These are phyloP conservation scores for Alternaria viburni DNA, from an alignment of 2,329 filamentous ascomycete genomes.

Conservation along the genomic window DNA sequence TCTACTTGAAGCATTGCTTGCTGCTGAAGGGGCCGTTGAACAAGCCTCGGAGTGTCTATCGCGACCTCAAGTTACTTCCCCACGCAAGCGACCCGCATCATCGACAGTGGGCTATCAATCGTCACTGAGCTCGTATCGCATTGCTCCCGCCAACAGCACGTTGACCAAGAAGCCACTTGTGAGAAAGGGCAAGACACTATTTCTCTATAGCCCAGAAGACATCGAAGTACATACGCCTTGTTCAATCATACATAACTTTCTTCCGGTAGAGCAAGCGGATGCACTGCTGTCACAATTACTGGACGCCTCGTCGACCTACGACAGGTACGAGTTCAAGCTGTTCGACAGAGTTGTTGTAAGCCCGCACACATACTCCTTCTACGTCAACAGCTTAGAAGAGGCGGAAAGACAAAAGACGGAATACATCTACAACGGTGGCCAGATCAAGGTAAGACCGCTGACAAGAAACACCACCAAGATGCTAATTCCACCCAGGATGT, in stretches of 20 bases:
- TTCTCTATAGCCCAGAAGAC: conserved; percentile 81
- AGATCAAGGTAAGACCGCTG: conserved; percentile 61
- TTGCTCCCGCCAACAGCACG: conserved; percentile 10
- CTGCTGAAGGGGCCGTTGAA: conserved; percentile 77
- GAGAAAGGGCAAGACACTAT: conserved; percentile 80
- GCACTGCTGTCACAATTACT: conserved; percentile 77
- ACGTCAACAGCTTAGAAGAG: conserved; percentile 76
- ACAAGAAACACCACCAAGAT: not conserved
- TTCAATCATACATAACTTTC: conserved; percentile 90
- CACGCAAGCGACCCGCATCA: conserved; percentile 38
- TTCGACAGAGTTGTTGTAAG: conserved; percentile 87
- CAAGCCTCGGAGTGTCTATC: conserved; percentile 65
- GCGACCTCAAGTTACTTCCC: conserved; percentile 37
- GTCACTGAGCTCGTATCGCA: conserved; percentile 43
- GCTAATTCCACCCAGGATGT: conserved; percentile 61
- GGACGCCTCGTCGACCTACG: conserved; percentile 73
- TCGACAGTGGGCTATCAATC: conserved; percentile 52
- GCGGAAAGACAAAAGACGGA: conserved; percentile 73
- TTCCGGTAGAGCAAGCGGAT: conserved; percentile 74
- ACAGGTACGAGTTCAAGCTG: conserved; percentile 77
- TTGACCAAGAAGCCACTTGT: conserved; percentile 58
- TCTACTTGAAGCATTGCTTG: conserved; percentile 79
- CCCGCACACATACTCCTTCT: conserved; percentile 84
- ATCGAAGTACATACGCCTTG: conserved; percentile 86
- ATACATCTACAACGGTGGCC: conserved; percentile 84